Evolutionary conservation across 2,329 filamentous ascomycete species (phyloP), one percentile per base, ranked within the genome.

Genomic region (Fusarium sp.): DNA sequence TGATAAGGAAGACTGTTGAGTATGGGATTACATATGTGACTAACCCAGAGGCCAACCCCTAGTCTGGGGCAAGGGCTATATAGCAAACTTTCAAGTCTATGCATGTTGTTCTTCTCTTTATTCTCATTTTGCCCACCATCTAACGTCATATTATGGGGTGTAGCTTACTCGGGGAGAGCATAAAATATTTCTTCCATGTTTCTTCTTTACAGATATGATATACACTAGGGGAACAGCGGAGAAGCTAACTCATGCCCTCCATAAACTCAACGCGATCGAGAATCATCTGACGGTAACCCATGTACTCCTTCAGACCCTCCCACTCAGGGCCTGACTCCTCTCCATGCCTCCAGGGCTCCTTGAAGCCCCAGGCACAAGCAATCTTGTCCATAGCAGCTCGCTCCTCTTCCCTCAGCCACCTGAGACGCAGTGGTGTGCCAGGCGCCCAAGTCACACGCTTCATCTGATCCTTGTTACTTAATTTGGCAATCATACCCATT

Each of bases 391-490:
- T 86, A 2, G 95, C 94, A 7, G 92, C 93, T 30, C 96, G 88
- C 85, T 99, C 95, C 73, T 97, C 95, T 81, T 98, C 96, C 38
- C 94, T 88, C 60, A 97, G 82, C 93, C 95, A 98, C 19, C 96
- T 89, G 78, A 94, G 89, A 70, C 93, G 88, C 72, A 98, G 84
- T 28, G 94, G 92, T 38, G 94, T 92, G 16, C 96, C 96, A 1
- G 90, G 90, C 13, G 92, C 88, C 96, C 96, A 99, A 5, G 94
- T 95, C 9, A 98, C 94, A 25, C 96, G 90, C 78, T 93, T 92
- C 94, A 98, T 97, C 82, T 98, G 95, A 81, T 98, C 95, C 82
- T 98, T 98, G 68, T 92, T 88, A 38, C 96, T 98, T 32, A 94
- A 91, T 67, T 97, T 86, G 13, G 96, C 94, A 42, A 98, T 90